Evolutionary conservation across 371 early-diverging fungal species (phyloP), one percentile per base, ranked within the genome.

Genomic region (Actinomortierella ambigua): DNA sequence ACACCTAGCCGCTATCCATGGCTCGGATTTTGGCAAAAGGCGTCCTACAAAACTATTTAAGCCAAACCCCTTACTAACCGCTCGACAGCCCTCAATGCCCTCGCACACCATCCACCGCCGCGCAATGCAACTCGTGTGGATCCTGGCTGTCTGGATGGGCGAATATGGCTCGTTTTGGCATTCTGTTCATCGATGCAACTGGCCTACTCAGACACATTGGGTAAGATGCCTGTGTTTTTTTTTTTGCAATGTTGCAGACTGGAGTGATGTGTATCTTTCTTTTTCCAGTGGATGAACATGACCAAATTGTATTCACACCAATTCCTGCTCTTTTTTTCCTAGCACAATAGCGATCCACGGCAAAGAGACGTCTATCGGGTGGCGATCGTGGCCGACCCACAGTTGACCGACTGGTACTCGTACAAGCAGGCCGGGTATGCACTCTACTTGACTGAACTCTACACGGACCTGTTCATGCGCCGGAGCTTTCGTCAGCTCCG

Each of bases 371-470:
- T 52, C 0, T 59, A 59, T 59, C 56, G 59, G 27, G 49, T 81
- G 17, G 83, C 84, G 7, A 62, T 96, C 7, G 75, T 96, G 15
- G 92, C 90, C 0, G 97, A 96, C 65, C 96, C 97, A 22, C 97
- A 96, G 68, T 82, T 96, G 46, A 94, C 93, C 22, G 97, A 96
- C 65, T 78, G 85, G 15, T 89, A 86, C 59, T 93, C 95, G 2
- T 95, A 96, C 71, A 50, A 68, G 2, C 82, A 79, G 43, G 23
- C 41, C 1, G 60, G 65, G 11, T 17, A 53, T 4, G 68, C 76
- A 6, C 79, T 83, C 11, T 52, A 58, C 15, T 6, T 89, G 4
- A 81, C 84, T 3, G 84, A 95, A 64, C 90, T 92, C 53, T 91
- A 88, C 68, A 90, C 91, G 20, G 93, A 91, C 51, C 69, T 90